Evolutionary conservation across 176 grass and related monocot genomes (phyloP), one percentile per base, ranked within the genome.

Genomic region (Pharus latifolius): DNA sequence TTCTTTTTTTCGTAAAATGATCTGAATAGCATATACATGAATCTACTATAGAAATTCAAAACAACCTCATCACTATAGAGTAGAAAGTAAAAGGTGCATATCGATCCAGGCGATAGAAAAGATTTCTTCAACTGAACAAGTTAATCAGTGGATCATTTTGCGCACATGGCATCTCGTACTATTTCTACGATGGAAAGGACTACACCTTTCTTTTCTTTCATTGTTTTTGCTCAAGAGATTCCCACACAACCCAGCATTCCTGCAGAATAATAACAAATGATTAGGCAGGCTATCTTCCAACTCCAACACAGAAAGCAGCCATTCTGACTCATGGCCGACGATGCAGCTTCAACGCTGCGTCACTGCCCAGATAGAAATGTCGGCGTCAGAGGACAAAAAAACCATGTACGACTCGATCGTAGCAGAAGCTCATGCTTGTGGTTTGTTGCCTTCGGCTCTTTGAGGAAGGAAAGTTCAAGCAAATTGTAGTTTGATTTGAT

Each of bases 261-360:
- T 18, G 12, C 6, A 13, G 34, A 12, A 78, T 7, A 30, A 60
- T 69, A 79, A n/a, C n/a, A 79, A 34, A 44, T 17, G 44, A 28
- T 74, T 74, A 38, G 82, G 69, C 75, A 58, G 25, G 15, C 45
- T 26, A 61, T 10, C 38, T 8, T 13, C 26, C 63, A 14, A 49
- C 51, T 35, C 26, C 27, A 19, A 74, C 54, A 35, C 46, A 49
- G 62, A 85, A 79, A 62, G 62, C 26, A 35, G 46, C 20, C 28
- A 1, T 10, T 74, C 61, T 29, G 82, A 79, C 43, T 79, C 75
- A 84, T 44, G 44, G 67, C 60, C 45, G 75, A 78, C 45, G 75
- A 78, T 70, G 75, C 74, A 32, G 31, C 65, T 48, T 33, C 28
- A 12, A 1, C 15, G 32, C 43, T 24, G 25, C n/a, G n/a, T 60